These are phyloP conservation scores for Fusarium mangiferae DNA, from an alignment of 2,329 filamentous ascomycete species.

Conservation along the genomic window DNA sequence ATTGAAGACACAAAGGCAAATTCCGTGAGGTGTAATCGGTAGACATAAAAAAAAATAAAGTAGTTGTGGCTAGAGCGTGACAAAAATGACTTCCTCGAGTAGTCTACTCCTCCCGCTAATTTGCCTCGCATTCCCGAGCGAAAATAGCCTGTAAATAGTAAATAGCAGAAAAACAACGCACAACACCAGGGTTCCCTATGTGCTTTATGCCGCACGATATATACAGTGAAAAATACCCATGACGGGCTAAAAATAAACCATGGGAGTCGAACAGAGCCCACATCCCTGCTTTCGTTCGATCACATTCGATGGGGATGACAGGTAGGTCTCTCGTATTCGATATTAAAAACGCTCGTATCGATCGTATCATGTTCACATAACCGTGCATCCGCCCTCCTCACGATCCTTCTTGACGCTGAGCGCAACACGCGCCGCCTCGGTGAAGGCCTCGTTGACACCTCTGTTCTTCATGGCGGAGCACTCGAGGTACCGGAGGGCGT, in stretches of 20 bases:
- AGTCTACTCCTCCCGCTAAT: conserved; percentile 22
- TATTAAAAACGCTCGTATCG: conserved; percentile 28
- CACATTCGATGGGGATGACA: neutral
- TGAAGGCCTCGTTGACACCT: conserved; percentile 98
- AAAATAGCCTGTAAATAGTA: conserved; percentile 6
- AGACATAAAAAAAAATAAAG: conserved; percentile 15
- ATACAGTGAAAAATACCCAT: conserved; percentile 36
- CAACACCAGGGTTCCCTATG: conserved; percentile 43
- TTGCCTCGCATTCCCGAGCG: neutral
- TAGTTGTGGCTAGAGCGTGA: neutral
- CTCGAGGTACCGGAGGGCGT: conserved; percentile 93
- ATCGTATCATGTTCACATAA: conserved; percentile 62
- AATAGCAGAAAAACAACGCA: conserved; percentile 18
- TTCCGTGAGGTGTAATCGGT: neutral
- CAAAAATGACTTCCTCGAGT: neutral
- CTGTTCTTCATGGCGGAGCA: conserved; percentile 99
- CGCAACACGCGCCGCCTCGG: conserved; percentile 94
- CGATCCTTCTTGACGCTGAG: conserved; percentile 76
- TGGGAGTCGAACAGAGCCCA: conserved; percentile 3
- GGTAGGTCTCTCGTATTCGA: conserved; percentile 26
- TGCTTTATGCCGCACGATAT: conserved; percentile 44
- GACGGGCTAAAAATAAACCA: conserved; percentile 7
- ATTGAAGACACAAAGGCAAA: neutral
- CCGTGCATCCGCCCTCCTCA: conserved; percentile 68
- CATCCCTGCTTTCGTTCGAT: conserved; percentile 16